Evolutionary conservation across 176 grass and related monocot genomes (phyloP).

Genomic region (Saccharum spontaneum): DNA sequence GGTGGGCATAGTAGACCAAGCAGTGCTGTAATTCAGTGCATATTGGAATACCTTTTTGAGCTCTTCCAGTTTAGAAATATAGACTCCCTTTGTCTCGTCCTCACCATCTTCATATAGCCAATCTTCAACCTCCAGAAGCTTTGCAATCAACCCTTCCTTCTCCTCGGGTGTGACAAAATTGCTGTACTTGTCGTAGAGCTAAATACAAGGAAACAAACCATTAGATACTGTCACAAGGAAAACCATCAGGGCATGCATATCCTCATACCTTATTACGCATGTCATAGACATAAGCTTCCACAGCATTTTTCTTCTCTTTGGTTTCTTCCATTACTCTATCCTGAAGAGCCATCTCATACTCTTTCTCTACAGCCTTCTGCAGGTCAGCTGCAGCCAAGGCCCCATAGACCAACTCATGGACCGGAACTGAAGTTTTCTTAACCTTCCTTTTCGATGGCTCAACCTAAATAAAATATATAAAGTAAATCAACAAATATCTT

Average conservation of each 20-base stretch:
- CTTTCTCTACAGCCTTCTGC: constrained; percentile 81
- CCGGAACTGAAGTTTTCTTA: constrained; percentile 78
- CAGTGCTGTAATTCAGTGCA: background rate
- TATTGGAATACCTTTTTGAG: constrained; percentile 57
- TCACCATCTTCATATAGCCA: constrained; percentile 99
- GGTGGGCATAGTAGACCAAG: background rate
- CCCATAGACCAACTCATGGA: constrained; percentile 76
- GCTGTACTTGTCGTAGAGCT: constrained; percentile 76
- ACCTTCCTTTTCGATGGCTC: constrained; percentile 84
- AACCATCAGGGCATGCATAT: background rate
- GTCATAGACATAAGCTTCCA: constrained; percentile 98
- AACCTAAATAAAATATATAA: constrained; percentile 47
- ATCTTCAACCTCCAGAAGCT: constrained; percentile 90
- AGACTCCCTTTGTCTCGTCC: constrained; percentile 97
- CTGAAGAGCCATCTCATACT: constrained; percentile 98
- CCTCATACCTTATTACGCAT: constrained; percentile 87
- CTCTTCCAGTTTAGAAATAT: constrained; percentile 90
- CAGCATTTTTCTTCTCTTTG: constrained; percentile 96
- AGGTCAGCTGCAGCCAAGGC: constrained; percentile 59
- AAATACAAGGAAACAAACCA: constrained; percentile 33
- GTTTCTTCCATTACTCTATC: constrained; percentile 99
- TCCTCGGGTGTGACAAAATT: constrained; percentile 70
- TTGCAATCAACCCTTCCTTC: constrained; percentile 69
- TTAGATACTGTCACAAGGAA: constrained; percentile 25
- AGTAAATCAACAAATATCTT: background rate